Percentiles rank a stretch among this genome's conserved stretches.
Conservation (phyloP, 106 monocot species). For the Dendrobium catenatum region DNA sequence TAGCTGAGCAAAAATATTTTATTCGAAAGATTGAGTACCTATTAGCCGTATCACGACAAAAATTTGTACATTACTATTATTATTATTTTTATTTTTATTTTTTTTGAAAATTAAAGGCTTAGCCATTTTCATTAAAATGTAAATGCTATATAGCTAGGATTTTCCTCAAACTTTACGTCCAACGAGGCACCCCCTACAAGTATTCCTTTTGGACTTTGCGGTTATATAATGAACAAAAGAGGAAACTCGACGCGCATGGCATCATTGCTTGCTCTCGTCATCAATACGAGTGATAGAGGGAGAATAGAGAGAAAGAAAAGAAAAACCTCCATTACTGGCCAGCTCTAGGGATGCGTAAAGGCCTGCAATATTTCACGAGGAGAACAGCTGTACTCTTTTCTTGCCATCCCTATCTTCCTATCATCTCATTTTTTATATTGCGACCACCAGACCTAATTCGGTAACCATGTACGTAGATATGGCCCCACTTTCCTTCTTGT, state of each 20-base stretch:
- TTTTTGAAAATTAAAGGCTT: too few species aligned
- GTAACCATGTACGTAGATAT: conserved; percentile 5
- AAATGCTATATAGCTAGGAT: too few species aligned
- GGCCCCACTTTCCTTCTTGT: not conserved
- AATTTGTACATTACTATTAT: too few species aligned
- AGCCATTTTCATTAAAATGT: too few species aligned
- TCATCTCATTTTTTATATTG: conserved; percentile 23
- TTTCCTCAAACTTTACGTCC: not conserved
- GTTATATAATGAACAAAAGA: conserved; percentile 10
- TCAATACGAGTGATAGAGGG: not conserved
- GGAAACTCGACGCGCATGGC: conserved; percentile 6
- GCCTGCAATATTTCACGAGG: conserved; percentile 72
- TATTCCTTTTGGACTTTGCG: conserved; percentile 4
- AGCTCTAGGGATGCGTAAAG: conserved; percentile 53
- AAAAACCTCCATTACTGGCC: not conserved
- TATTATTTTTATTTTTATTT: too few species aligned
- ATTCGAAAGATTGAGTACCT: too few species aligned
- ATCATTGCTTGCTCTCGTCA: conserved; percentile 23
- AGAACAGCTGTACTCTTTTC: conserved; percentile 46
- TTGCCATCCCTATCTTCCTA: conserved; percentile 24
- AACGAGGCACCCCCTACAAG: conserved; percentile 7
- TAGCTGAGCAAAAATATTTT: too few species aligned
- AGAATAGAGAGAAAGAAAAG: conserved; percentile 3
- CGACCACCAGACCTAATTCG: conserved; percentile 17
- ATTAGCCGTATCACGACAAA: too few species aligned